Base-by-base conservation (phyloP, 768 basidiomycete species). In the Mycena latifolia region DNA sequence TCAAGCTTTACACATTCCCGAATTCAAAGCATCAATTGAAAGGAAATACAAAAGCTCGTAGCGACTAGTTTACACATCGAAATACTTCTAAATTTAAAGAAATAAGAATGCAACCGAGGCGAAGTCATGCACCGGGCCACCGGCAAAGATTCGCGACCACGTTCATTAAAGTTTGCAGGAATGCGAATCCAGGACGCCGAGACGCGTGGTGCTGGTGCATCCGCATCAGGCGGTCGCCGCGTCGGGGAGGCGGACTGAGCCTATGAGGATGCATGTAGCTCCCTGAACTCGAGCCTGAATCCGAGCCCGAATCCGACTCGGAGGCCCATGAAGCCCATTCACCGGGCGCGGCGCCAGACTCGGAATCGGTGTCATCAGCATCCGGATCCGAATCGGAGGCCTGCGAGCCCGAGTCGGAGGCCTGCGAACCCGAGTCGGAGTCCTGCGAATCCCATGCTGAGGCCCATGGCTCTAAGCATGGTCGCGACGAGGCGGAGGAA, bases 161-260 rank as follows among this genome's bases (percentile, higher is more conserved):
- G 37, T 37, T 33, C 33, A 56, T 41, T 11, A 63, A 9, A 18
- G n/a, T 41, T 11, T 48, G 47, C n/a, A 43, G 28, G 4, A 63
- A 18, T 24, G 10, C 14, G 37, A 39, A 39, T 7, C 55, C 48
- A 25, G 39, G 47, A 10, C 37, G 27, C 6, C 18, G 25, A 3
- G n/a, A 22, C 4, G 22, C 27, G 18, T n/a, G 39, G 31, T 48
- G 62, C 11, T 50, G 41, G 43, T 51, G 54, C 35, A 63, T 56
- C 14, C 54, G 62, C 37, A 20, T 24, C 37, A 63, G 17, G 5
- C 54, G 55, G 29, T 63, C 55, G 55, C 22, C 11, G 17, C 46
- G 47, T 20, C 55, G 27, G 12, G 55, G 62, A 45, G 62, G 62
- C 2, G 62, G 47, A 22, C 62, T 63, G 22, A 56, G 62, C 22